phyloP scores from a whole-genome alignment of 2,329 filamentous ascomycete species.

The Aspergillus spinulosporus region DNA sequence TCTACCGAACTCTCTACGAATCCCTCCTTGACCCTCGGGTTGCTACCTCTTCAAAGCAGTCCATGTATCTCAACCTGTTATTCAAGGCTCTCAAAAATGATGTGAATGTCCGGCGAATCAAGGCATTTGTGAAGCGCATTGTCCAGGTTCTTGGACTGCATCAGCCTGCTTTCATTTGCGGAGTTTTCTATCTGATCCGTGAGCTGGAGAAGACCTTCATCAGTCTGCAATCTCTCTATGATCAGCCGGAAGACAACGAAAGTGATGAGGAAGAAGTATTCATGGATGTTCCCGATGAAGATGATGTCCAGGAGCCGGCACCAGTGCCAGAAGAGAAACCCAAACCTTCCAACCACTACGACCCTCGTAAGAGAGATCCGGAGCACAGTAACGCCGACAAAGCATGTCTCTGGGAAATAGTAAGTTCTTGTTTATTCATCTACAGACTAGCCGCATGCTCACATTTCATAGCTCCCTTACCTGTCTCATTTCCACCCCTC shows the following conservation, averaged over 20 bases:
- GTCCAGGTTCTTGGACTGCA: constrained; percentile 85
- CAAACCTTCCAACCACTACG: constrained; percentile 58
- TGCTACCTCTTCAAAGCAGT: constrained; percentile 87
- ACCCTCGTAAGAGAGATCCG: constrained; percentile 87
- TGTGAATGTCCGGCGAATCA: constrained; percentile 84
- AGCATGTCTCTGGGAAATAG: constrained; percentile 89
- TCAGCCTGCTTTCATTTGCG: constrained; percentile 88
- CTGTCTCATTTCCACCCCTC: constrained; percentile 88
- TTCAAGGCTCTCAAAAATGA: constrained; percentile 87
- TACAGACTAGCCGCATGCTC: constrained; percentile 6
- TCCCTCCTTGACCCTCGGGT: constrained; percentile 88
- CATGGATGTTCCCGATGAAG: constrained; percentile 63
- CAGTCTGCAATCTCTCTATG: constrained; percentile 73
- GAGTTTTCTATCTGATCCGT: constrained; percentile 83
- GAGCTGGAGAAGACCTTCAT: constrained; percentile 80
- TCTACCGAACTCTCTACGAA: constrained; percentile 94
- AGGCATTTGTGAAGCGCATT: constrained; percentile 93
- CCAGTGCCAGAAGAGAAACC: constrained; percentile 29
- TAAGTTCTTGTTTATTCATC: constrained; percentile 46
- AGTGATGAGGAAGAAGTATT: constrained; percentile 70
- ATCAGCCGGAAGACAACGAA: constrained; percentile 75
- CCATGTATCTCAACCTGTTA: constrained; percentile 89
- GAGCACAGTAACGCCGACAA: constrained; percentile 90
- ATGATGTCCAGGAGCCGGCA: constrained; percentile 41
- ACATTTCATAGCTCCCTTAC: constrained; percentile 57